Evolutionary conservation across 495 filamentous ascomycete genomes (phyloP).

Genomic region (Hypoxylon fragiforme): DNA sequence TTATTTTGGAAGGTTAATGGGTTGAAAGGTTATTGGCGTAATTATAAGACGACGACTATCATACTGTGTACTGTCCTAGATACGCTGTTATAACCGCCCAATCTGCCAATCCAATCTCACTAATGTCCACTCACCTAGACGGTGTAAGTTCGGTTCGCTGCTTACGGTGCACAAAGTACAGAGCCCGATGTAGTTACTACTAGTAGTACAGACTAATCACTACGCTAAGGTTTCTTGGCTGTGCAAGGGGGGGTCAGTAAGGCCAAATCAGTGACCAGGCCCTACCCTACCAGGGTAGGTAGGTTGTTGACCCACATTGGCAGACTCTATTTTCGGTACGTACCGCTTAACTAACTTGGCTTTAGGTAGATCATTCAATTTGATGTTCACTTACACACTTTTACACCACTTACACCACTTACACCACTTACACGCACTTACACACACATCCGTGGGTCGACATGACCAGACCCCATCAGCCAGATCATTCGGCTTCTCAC

Average conservation of each 20-base stretch:
- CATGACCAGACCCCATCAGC: constrained; percentile 6
- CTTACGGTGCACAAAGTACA: constrained; percentile 13
- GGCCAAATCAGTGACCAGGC: too few relatives aligned
- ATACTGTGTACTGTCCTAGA: constrained; percentile 24
- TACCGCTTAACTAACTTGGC: constrained; percentile 16
- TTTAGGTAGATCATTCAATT: too few relatives aligned
- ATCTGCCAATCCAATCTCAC: background rate
- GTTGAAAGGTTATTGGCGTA: background rate
- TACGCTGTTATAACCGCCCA: too few relatives aligned
- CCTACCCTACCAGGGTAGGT: too few relatives aligned
- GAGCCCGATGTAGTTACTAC: too few relatives aligned
- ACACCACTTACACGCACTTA: too few relatives aligned
- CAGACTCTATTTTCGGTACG: constrained; percentile 31
- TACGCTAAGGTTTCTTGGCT: background rate
- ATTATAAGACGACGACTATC: background rate
- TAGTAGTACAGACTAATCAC: too few relatives aligned
- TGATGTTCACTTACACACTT: constrained; percentile 14
- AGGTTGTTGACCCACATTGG: background rate
- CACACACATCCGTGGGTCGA: background rate
- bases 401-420: too few relatives aligned
- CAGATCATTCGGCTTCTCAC: constrained; percentile 21
- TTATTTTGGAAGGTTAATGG: too few relatives aligned
- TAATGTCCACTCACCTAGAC: constrained; percentile 1
- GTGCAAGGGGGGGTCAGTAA: too few relatives aligned
- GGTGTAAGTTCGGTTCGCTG: constrained; percentile 8